Evolutionary conservation across 2,329 filamentous ascomycete genomes (phyloP).

Genomic region (Albophoma yamanashiensis): DNA sequence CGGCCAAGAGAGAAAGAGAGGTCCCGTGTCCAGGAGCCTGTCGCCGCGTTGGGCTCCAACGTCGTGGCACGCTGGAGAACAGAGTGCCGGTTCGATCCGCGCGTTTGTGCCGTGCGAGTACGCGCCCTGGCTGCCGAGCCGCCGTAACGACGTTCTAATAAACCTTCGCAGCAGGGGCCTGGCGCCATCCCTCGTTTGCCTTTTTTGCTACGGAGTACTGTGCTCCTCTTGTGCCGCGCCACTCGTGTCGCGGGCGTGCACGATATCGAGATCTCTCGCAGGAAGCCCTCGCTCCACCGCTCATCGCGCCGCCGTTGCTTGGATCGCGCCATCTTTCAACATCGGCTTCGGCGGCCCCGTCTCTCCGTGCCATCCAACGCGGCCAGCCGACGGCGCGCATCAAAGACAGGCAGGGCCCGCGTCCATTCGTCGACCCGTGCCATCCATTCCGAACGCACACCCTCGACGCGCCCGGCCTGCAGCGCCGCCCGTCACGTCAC

Average conservation of each 20-base stretch:
- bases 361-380: background rate
- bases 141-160: background rate
- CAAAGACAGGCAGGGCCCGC: constrained; percentile 1
- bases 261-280: background rate
- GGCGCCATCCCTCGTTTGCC: background rate
- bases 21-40: background rate
- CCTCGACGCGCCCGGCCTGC: constrained; percentile 3
- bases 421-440: constrained; percentile 4
- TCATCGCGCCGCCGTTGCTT: background rate
- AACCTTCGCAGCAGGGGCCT: background rate
- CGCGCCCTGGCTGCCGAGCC: background rate
- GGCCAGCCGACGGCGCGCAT: background rate
- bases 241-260: background rate
- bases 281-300: background rate
- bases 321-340: background rate
- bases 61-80: background rate
- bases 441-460: constrained; percentile 8
- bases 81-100: background rate
- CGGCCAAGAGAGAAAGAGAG: background rate
- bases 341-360: background rate
- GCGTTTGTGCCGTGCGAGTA: background rate
- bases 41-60: background rate
- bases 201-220: background rate
- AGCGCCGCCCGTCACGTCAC: background rate
- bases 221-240: background rate